Evolutionary conservation across 2,329 filamentous ascomycete genomes (phyloP).

Genomic region (Talaromyces sp.): DNA sequence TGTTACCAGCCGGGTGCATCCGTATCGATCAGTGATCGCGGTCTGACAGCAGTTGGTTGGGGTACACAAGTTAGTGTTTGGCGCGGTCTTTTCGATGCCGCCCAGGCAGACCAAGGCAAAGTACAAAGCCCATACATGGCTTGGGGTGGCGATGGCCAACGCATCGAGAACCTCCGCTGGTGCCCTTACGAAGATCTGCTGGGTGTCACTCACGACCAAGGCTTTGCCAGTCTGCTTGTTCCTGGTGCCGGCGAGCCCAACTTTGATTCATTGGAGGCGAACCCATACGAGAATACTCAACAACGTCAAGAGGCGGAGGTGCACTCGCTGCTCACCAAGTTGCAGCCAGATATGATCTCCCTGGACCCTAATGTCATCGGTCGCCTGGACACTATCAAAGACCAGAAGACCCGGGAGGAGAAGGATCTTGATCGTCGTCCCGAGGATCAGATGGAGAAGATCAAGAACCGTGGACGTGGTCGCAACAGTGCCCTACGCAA

Average conservation of each 20-base stretch:
- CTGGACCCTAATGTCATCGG: constrained; percentile 91
- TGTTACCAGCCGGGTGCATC: constrained; percentile 80
- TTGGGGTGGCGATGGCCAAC: constrained; percentile 84
- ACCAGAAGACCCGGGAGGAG: constrained; percentile 75
- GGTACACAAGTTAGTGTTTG: constrained; percentile 87
- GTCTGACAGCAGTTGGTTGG: constrained; percentile 86
- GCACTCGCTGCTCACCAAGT: constrained; percentile 85
- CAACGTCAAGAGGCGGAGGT: constrained; percentile 93
- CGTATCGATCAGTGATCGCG: constrained; percentile 84
- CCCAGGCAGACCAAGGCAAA: constrained; percentile 70
- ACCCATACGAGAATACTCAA: constrained; percentile 92
- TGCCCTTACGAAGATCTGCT: constrained; percentile 95
- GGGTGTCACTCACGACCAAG: constrained; percentile 78
- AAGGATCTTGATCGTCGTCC: constrained; percentile 75
- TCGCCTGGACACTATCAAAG: constrained; percentile 77
- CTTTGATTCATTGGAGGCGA: constrained; percentile 89
- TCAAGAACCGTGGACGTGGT: constrained; percentile 78
- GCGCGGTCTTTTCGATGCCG: constrained; percentile 83
- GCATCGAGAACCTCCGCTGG: constrained; percentile 81
- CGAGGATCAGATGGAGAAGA: constrained; percentile 59
- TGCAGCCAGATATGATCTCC: constrained; percentile 95
- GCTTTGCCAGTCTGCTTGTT: constrained; percentile 87
- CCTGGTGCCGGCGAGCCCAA: constrained; percentile 97
- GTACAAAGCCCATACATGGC: constrained; percentile 88
- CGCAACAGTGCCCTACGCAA: constrained; percentile 88